Evolutionary conservation across 2,329 filamentous ascomycete species (phyloP), one percentile per base, ranked within the genome.

Genomic region (Ophiostoma australiae): DNA sequence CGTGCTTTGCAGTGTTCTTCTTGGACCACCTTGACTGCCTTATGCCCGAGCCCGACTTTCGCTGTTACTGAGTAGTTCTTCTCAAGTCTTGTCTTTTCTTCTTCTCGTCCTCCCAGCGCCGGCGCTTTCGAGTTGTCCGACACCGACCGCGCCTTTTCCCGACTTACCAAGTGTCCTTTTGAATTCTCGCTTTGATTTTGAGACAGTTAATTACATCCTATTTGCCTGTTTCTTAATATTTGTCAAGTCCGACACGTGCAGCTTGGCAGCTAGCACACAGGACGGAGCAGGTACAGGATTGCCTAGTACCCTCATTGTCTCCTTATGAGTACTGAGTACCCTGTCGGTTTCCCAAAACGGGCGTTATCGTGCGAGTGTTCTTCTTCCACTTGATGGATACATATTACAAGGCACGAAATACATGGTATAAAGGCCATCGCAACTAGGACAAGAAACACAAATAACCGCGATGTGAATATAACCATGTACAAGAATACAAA

Each of bases 281-380:
- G 39, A 41, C 15, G 15, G 52, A 11, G 15, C 23, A 58, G 52
- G 52, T 58, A 58, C 52, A 58, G 15, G 23, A n/a, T 58, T 58
- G 31, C 52, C 15, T 27, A 15, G 8, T 58, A 7, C 44, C 20
- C 44, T 58, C 5, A n/a, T 55, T 23, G 5, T 23, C 48, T 23
- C 52, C 4, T n/a, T 48, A 11, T 10, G 5, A 39, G 27, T 39
- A 39, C 37, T 10, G 37, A 4, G 3, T 7, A 48, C 44, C n/a
- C 52, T 58, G 52, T n/a, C 52, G 52, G 52, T 4, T 58, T 58
- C 52, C 52, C 52, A 58, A 58, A 58, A 58, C 52, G 52, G 52
- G 52, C 17, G 10, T 15, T n/a, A 58, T 58, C 13, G 52, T 58
- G 52, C 52, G n/a, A 58, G 11, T 27, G 8, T 58, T 15, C 52